These are phyloP conservation scores for Candida sp. DNA, from an alignment of 1,139 yeast species.

Conservation along the genomic window DNA sequence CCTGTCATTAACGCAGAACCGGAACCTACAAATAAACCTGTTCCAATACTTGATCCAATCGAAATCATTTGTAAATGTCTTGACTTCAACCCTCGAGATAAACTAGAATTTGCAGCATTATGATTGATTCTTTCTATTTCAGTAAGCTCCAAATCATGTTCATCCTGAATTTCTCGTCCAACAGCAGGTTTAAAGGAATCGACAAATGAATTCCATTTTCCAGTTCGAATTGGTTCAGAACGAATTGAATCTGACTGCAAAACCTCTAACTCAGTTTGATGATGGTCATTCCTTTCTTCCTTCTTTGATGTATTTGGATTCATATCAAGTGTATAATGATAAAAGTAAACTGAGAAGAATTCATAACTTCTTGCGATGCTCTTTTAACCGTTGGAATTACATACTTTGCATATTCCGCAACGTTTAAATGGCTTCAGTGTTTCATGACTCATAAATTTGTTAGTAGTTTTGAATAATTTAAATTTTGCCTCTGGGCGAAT, in stretches of 20 bases:
- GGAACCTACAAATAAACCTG: conserved; percentile 34
- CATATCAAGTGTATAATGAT: neutral
- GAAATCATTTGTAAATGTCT: conserved; percentile 63
- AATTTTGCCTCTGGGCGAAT: neutral
- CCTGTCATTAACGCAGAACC: conserved; percentile 44
- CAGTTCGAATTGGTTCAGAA: conserved; percentile 1
- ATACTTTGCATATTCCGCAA: neutral
- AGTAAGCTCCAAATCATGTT: conserved; percentile 17
- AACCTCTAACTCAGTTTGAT: neutral
- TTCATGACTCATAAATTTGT: neutral
- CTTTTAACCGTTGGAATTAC: neutral
- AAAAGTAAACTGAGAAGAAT: neutral
- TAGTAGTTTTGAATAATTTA: neutral
- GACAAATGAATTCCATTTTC: conserved; percentile 22
- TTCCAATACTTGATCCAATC: conserved; percentile 80
- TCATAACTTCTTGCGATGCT: neutral
- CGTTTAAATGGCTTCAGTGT: neutral
- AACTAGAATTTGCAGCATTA: conserved; percentile 37
- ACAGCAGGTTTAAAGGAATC: conserved; percentile 37
- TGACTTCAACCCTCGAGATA: conserved; percentile 30
- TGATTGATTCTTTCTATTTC: conserved; percentile 34
- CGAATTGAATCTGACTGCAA: neutral
- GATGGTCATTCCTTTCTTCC: conserved; percentile 1
- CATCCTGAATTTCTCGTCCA: conserved; percentile 4
- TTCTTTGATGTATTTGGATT: neutral